These are phyloP conservation scores for Pichia gijzeniarum DNA, from an alignment of 805 yeast species.

Conservation along the genomic window DNA sequence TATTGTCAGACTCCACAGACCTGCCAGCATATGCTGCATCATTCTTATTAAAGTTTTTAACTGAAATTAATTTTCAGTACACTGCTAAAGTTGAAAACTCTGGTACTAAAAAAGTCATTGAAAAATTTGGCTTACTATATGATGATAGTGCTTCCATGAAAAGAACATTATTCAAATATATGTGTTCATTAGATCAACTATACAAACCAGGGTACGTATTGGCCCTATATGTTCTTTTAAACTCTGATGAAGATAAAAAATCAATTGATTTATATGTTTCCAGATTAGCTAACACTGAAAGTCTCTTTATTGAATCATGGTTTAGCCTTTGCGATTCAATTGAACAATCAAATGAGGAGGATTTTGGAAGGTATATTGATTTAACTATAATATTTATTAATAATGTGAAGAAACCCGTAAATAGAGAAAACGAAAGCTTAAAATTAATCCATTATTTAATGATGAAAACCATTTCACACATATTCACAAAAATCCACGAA, in stretches of 20 bases:
- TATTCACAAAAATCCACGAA: background rate
- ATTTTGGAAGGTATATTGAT: slow-evolving; percentile 4
- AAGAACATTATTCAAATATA: slow-evolving; percentile 14
- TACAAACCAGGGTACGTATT: slow-evolving; percentile 18
- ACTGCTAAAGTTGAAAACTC: background rate
- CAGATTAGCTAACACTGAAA: background rate
- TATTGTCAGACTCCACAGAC: background rate
- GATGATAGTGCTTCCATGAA: slow-evolving; percentile 6
- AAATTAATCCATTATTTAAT: slow-evolving; percentile 1
- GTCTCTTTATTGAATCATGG: slow-evolving; percentile 3
- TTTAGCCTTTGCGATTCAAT: slow-evolving; percentile 6
- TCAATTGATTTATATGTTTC: slow-evolving; percentile 5
- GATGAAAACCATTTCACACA: slow-evolving; percentile 5
- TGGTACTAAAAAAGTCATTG: slow-evolving; percentile 12
- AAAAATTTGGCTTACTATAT: slow-evolving; percentile 7
- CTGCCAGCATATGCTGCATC: background rate
- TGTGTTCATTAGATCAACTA: slow-evolving; percentile 8
- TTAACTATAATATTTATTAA: slow-evolving; percentile 2
- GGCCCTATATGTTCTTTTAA: slow-evolving; percentile 21
- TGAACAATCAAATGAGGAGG: background rate
- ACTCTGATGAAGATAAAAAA: background rate
- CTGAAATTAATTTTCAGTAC: background rate
- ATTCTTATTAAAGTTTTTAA: slow-evolving; percentile 2
- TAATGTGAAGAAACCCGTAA: slow-evolving; percentile 3
- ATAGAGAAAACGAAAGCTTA: background rate